Base-by-base conservation (phyloP, 192 early-diverging fungal species). In the Geosiphon pyriformis region DNA sequence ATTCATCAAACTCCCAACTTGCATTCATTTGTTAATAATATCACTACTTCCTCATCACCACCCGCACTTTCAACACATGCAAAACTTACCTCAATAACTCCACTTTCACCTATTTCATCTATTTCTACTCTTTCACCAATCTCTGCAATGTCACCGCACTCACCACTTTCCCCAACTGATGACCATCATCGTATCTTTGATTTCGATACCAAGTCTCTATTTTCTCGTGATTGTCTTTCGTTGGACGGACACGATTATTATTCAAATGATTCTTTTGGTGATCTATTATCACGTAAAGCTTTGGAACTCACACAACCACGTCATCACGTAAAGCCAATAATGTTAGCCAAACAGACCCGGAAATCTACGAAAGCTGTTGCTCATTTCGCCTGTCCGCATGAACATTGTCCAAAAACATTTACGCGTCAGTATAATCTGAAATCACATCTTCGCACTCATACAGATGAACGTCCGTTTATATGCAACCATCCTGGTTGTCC, bases 391-490 rank as follows among this genome's bases (percentile, higher is more conserved):
- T 67, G 65, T 42, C 65, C 65, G 26, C 53, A 84, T 53, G 71
- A 78, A 34, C 80, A 80, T 11, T 92, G 90, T 65, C 80, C 76
- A 48, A 83, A 88, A 70, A 81, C 82, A 23, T 92, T 92, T 62
- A 85, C 84, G 54, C 80, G 87, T 6, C 85, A 82, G 50, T 89
- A 92, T 70, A 90, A 92, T 57, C 78, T 92, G n/a, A 86, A 81
- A 62, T 90, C 88, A 23, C 90, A 92, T 69, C 78, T 83, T 23
- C 74, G 86, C 31, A 89, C 88, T 2, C 90, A 92, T 72, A 85
- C 87, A 48, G 77, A 82, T 17, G 85, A 88, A 65, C 83, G 88
- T 1, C 90, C 90, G 25, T 89, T 81, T 71, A 70, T 74, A 49
- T 94, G 90, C 57, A 71, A 72, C 23, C 86, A 83, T 78, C 70